A percentile compares a stretch with the other conserved stretches of the same genome.
phyloP scores from a whole-genome alignment of 1,284 basidiomycete species.

The Apiotrichum brassicae region DNA sequence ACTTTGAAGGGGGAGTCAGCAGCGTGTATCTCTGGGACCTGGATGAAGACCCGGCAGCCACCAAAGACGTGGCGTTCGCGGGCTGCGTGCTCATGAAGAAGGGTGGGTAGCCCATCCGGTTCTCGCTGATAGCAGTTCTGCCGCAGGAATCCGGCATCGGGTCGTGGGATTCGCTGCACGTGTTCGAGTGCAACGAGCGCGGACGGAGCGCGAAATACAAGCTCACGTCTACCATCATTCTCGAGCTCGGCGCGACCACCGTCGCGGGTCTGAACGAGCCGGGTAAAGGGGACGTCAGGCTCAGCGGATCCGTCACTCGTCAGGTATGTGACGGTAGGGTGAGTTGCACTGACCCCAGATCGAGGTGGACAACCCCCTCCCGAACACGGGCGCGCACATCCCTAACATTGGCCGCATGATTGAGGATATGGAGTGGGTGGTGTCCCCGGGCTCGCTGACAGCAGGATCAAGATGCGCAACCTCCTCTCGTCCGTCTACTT shows the following conservation, averaged over 20 bases:
- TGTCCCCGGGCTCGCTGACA: background rate
- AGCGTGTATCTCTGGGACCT: slow-evolving; percentile 98
- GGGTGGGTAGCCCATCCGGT: slow-evolving; percentile 53
- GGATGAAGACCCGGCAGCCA: slow-evolving; percentile 61
- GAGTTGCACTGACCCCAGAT: background rate
- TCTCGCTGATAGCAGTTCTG: slow-evolving; percentile 10
- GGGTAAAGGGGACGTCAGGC: slow-evolving; percentile 63
- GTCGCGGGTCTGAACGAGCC: slow-evolving; percentile 38
- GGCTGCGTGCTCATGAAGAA: slow-evolving; percentile 97
- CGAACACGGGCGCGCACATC: slow-evolving; percentile 74
- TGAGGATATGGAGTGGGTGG: slow-evolving; percentile 81
- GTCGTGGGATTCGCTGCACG: slow-evolving; percentile 97
- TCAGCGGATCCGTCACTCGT: slow-evolving; percentile 95
- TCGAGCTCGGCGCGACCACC: slow-evolving; percentile 71
- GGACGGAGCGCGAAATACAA: slow-evolving; percentile 92
- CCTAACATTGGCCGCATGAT: slow-evolving; percentile 88
- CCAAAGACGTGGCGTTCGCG: slow-evolving; percentile 59
- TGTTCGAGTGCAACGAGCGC: slow-evolving; percentile 87
- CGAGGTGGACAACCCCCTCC: slow-evolving; percentile 77
- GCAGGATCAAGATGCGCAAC: slow-evolving; percentile 85
- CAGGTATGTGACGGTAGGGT: no score
- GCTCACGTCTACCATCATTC: slow-evolving; percentile 94
- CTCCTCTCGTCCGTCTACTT: slow-evolving; percentile 96
- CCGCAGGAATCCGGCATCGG: slow-evolving; percentile 19
- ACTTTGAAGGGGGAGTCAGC: slow-evolving; percentile 95